A percentile compares a stretch with the other conserved stretches of the same genome.
Conservation (phyloP, 495 filamentous ascomycete species). For the Mytilinidion resinicola region DNA sequence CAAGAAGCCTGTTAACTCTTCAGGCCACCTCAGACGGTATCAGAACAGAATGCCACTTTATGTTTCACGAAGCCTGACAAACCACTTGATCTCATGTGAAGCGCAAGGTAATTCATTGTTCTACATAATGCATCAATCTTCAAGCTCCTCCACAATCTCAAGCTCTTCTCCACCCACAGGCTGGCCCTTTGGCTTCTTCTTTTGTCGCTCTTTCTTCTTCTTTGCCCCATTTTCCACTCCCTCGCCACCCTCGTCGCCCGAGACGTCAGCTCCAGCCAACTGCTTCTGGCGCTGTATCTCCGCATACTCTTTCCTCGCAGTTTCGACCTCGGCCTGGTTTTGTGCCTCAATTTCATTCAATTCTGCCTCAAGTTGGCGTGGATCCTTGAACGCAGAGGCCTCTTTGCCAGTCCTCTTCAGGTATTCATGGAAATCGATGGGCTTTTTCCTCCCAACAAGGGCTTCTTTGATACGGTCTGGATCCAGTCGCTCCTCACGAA, state of each 20-base stretch:
- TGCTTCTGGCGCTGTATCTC: constrained; percentile 48
- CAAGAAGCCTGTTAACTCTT: no score
- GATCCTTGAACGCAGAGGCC: constrained; percentile 27
- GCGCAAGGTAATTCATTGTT: no score
- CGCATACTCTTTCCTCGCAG: constrained; percentile 60
- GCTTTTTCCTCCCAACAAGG: constrained; percentile 38
- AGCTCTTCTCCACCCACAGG: constrained; percentile 43
- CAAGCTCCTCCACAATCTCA: constrained; percentile 4
- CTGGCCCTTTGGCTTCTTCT: constrained; percentile 31
- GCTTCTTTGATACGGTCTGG: constrained; percentile 61
- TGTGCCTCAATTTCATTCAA: constrained; percentile 30
- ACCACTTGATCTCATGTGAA: no score
- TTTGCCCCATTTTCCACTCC: constrained; percentile 40
- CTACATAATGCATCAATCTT: background rate
- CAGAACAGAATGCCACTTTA: no score
- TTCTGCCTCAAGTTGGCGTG: constrained; percentile 23
- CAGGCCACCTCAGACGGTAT: no score
- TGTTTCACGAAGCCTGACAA: no score
- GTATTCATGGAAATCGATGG: constrained; percentile 33
- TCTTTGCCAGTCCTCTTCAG: constrained; percentile 20
- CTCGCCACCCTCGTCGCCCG: constrained; percentile 38
- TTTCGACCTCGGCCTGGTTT: constrained; percentile 58
- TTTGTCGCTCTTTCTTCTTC: constrained; percentile 31
- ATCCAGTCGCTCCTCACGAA: constrained; percentile 78
- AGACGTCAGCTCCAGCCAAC: constrained; percentile 42